Evolutionary conservation across 371 early-diverging fungal species (phyloP), one percentile per base, ranked within the genome.

Genomic region (Fennellomyces sp.): DNA sequence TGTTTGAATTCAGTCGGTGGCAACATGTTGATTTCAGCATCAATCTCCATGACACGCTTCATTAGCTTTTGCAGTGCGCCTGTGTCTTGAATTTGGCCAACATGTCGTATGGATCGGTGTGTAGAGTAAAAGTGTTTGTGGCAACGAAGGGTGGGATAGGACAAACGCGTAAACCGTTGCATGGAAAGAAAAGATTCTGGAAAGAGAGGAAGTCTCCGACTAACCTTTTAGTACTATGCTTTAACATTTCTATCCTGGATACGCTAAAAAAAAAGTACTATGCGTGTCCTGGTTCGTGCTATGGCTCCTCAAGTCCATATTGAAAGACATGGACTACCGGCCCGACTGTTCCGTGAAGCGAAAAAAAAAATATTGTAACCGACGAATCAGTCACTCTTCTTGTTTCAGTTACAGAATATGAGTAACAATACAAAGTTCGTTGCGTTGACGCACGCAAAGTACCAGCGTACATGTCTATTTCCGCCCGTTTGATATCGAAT

Each of bases 11-110:
- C 58, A 5, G 27, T 53, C 4, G 60, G 12, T 13, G 60, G 23
- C 49, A 35, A 17, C 29, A 48, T 60, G 29, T 64, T 64, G 25
- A 70, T 66, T 15, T 66, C 64, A 12, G 69, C 59, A 26, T 74
- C 75, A 21, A 74, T 62, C 27, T 74, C 71, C 60, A 63, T 66
- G n/a, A 74, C 75, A 5, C 68, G 62, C 30, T 55, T 27, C 45
- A 74, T 52, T 38, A 70, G 58, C 15, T 66, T 70, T 31, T 74
- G 71, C 11, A 74, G 50, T 11, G 75, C 67, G 0, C 71, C 69
- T 5, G 70, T 60, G 23, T 74, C 64, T n/a, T 74, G 65, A 23
- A 58, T 57, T 19, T 58, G 58, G 4, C 68, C 72, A 15, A 66
- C 29, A 6, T 57, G 66, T 6, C 69, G 63, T 45, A 45, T 45